Conservation (phyloP, 1,139 yeast species). For the Protomyces macrosporus region DNA sequence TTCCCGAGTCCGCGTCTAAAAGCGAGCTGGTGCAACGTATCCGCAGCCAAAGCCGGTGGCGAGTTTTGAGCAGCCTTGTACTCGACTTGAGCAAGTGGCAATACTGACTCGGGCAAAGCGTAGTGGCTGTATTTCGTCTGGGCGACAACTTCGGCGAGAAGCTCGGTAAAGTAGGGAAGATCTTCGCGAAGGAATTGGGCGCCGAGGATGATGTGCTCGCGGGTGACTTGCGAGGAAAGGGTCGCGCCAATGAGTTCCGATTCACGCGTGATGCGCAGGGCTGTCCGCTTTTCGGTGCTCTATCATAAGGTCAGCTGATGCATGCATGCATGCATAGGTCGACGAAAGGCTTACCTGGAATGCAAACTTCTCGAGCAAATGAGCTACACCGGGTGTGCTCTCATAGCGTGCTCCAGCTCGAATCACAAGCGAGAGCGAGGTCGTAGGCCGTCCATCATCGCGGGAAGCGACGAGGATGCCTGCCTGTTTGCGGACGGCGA, state of each 20-base stretch:
- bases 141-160: conserved; percentile 61
- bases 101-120: conserved; percentile 62
- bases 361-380: conserved; percentile 75
- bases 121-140: conserved; percentile 55
- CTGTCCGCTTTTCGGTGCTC: conserved; percentile 77
- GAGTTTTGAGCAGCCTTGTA: conserved; percentile 49
- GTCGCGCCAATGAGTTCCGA: conserved; percentile 88
- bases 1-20: conserved; percentile 88
- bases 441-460: conserved; percentile 51
- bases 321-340: neutral
- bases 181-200: conserved; percentile 81
- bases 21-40: conserved; percentile 71
- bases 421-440: conserved; percentile 71
- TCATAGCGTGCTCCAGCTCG: conserved; percentile 83
- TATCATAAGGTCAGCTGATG: conserved; percentile 34
- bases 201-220: conserved; percentile 76
- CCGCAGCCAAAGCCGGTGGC: conserved; percentile 61
- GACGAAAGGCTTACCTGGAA: conserved; percentile 42
- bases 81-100: conserved; percentile 61
- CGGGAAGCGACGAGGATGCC: conserved; percentile 45
- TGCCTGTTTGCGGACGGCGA: conserved; percentile 26
- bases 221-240: conserved; percentile 62
- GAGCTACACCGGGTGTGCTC: conserved; percentile 75
- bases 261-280: conserved; percentile 90
- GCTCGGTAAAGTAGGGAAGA: conserved; percentile 86